phyloP scores from a whole-genome alignment of 202 grass and related monocot genomes.

The Schoenoplectus tabernaemontani region DNA sequence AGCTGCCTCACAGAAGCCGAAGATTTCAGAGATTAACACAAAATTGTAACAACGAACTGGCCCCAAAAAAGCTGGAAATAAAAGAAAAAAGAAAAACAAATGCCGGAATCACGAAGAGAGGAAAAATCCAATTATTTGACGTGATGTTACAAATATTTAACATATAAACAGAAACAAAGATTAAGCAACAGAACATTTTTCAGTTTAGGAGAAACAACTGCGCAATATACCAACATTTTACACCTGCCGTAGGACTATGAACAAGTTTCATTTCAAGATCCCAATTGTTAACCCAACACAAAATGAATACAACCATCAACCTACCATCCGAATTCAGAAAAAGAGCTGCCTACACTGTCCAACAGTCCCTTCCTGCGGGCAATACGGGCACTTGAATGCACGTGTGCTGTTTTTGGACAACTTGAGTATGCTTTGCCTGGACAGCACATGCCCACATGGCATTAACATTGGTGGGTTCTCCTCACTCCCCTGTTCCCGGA shows the following conservation, averaged over 20 bases:
- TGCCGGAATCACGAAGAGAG: neutral
- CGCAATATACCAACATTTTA: neutral
- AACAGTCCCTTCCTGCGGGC: constrained; percentile 47
- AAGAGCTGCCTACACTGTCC: constrained; percentile 71
- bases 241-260: neutral
- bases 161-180: constrained; percentile 6
- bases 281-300: neutral
- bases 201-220: neutral
- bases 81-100: neutral
- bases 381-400: constrained; percentile 87
- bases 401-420: constrained; percentile 71
- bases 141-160: neutral
- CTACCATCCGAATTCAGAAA: constrained; percentile 44
- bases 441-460: constrained; percentile 76
- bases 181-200: neutral
- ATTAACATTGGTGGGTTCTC: constrained; percentile 96
- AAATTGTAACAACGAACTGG: neutral
- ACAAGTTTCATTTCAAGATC: neutral
- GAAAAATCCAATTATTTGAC: neutral
- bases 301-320: neutral
- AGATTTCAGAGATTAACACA: neutral
- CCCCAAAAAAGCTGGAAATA: neutral
- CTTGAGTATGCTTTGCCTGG: constrained; percentile 72
- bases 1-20: too few species aligned
- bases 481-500: constrained; percentile 63